Base-by-base conservation (phyloP, 306 rosid genomes). In the Medicago ruthenica region DNA sequence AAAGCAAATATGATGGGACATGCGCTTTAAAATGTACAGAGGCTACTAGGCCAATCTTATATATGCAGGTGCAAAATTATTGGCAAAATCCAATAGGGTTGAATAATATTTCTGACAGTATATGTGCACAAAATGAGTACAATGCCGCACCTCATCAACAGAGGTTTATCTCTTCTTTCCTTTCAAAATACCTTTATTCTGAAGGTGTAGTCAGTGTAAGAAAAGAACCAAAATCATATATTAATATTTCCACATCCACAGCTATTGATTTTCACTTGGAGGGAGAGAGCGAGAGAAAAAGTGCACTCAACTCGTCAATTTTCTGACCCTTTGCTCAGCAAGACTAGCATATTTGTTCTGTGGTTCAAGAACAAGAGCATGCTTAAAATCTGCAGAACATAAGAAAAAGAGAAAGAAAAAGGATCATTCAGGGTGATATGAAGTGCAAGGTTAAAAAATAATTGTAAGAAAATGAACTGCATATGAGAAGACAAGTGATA, bases 351-450 rank as follows among this genome's bases (percentile, higher is more conserved):
- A 80, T 83, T 90, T 92, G 80, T 92, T 92, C 82, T 79, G 90
- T 0, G 97, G 96, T 82, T 92, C 97, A 66, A 92, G 97, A 70
- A 92, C 89, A 60, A 73, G 85, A 67, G 97, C 97, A 68, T 88
- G 91, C 91, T 80, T 87, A 87, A 90, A 92, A 88, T 92, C 97
- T 92, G 88, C 85, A 81, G 57, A 34, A 31, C 62, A 62, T 51
- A 63, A 68, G 67, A 50, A 62, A 74, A 68, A 67, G 71, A 47
- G 22, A 71, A 12, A 54, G 59, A 45, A 68, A 64, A 65, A 55
- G 72, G 61, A 74, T 34, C 48, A 59, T 16, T 14, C 54, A 64
- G 50, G 40, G 18, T 44, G 37, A 57, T 44, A 44, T 31, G 50
- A 27, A 68, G 11, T n/a, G 20, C 27, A 36, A 16, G 47, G 44